Percentiles rank a stretch among this genome's conserved stretches.
Conservation (phyloP, 345 rosid species). For the Laguncularia racemosa region DNA sequence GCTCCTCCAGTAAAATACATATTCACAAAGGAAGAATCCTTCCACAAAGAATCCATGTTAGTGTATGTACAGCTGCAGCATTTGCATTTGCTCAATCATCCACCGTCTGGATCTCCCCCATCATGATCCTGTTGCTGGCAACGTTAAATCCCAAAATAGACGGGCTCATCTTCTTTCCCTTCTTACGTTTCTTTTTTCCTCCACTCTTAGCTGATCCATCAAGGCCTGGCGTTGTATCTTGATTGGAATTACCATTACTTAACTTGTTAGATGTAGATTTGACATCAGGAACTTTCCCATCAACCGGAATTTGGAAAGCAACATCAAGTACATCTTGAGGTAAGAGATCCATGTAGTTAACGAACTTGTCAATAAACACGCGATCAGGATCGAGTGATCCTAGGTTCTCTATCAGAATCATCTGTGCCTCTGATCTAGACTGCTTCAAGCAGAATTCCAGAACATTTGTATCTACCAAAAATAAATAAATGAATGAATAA, state of each 20-base stretch:
- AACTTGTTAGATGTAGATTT: slow-evolving; percentile 20
- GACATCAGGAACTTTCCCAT: slow-evolving; percentile 28
- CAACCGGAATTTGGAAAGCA: slow-evolving; percentile 57
- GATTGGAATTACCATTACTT: slow-evolving; percentile 28
- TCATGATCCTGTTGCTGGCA: slow-evolving; percentile 95
- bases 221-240: slow-evolving; percentile 10
- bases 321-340: slow-evolving; percentile 81
- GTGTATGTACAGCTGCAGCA: too few species aligned
- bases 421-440: slow-evolving; percentile 84
- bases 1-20: too few species aligned
- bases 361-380: slow-evolving; percentile 85
- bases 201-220: slow-evolving; percentile 57
- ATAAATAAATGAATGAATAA: too few species aligned
- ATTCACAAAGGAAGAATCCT: too few species aligned
- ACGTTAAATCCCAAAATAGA: slow-evolving; percentile 81
- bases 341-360: slow-evolving; percentile 80
- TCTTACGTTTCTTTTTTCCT: slow-evolving; percentile 75
- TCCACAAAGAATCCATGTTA: too few species aligned
- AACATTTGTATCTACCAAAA: slow-evolving; percentile 63
- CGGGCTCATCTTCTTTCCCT: slow-evolving; percentile 82
- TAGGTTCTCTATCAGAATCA: slow-evolving; percentile 65
- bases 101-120: slow-evolving; percentile 90
- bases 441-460: slow-evolving; percentile 89
- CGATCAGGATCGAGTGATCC: slow-evolving; percentile 65
- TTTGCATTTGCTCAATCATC: slow-evolving; percentile 35